These are phyloP conservation scores for Hanseniaspora gamundiae DNA, from an alignment of 1,139 yeast species.

Conservation along the genomic window DNA sequence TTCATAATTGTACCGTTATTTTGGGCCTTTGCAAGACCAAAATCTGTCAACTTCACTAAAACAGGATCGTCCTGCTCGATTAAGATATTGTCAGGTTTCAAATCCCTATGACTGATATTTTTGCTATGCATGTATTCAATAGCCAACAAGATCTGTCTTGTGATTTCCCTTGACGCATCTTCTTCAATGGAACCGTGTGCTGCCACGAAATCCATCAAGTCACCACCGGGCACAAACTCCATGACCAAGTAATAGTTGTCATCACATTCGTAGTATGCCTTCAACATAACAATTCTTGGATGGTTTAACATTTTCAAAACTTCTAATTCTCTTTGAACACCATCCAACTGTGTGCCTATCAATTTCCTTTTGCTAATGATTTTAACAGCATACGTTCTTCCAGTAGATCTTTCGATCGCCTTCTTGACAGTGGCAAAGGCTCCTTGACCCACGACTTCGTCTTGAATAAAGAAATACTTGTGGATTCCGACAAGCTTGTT, in stretches of 20 bases:
- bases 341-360: slow-evolving; percentile 55
- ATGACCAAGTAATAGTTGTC: slow-evolving; percentile 76
- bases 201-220: slow-evolving; percentile 88
- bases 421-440: slow-evolving; percentile 94
- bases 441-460: slow-evolving; percentile 86
- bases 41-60: slow-evolving; percentile 79
- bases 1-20: slow-evolving; percentile 69
- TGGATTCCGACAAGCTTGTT: slow-evolving; percentile 36
- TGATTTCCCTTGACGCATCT: slow-evolving; percentile 74
- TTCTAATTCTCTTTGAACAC: slow-evolving; percentile 76
- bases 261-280: slow-evolving; percentile 74
- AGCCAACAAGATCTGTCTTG: slow-evolving; percentile 74
- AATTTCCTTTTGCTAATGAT: slow-evolving; percentile 77
- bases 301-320: slow-evolving; percentile 69
- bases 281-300: slow-evolving; percentile 70
- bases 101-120: slow-evolving; percentile 88
- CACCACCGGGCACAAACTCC: slow-evolving; percentile 98
- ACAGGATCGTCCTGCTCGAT: slow-evolving; percentile 90
- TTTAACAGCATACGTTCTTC: slow-evolving; percentile 80
- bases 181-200: slow-evolving; percentile 88
- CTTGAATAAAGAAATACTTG: slow-evolving; percentile 64
- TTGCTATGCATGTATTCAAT: slow-evolving; percentile 75
- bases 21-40: slow-evolving; percentile 76
- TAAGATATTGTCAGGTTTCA: slow-evolving; percentile 85
- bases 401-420: slow-evolving; percentile 76